Base-by-base conservation (phyloP, 169 alveolate species). In the Eimeria acervulina region DNA sequence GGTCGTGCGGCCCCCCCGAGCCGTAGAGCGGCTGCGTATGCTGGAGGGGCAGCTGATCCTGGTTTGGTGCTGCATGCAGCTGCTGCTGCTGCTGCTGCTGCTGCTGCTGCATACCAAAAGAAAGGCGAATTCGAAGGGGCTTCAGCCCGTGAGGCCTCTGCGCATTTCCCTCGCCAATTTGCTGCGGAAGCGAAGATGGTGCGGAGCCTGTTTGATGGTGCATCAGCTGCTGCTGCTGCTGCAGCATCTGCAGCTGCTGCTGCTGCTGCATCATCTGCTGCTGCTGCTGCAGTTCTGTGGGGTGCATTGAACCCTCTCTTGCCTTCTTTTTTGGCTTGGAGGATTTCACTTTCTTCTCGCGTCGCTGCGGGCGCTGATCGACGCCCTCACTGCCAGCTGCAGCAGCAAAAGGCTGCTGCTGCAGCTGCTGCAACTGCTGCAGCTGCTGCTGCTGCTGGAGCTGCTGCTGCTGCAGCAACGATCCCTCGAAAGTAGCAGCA, bases 351-450 rank as follows among this genome's bases (percentile, higher is more conserved):
- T 72, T 72, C n/a, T 38, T 72, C 4, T 72, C 83, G 44, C 83
- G 83, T 13, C 47, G n/a, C 78, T 28, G 40, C 5, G 40, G 8
- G 4, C 47, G n/a, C 42, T 72, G 47, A n/a, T 42, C 8, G 21
- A 28, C 21, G n/a, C 83, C 83, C 83, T 72, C 83, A 72, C 4
- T 8, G 5, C 28, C n/a, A 63, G 74, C 74, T 8, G 74, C 52
- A 72, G 83, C 47, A 72, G 83, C 83, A 72, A 72, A 72, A 42
- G 40, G 83, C 83, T 72, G 83, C 52, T n/a, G 83, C 26, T n/a
- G 83, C 47, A 6, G 55, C 55, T n/a, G n/a, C n/a, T n/a, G 83
- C 83, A 15, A 42, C 52, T n/a, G 83, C 26, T n/a, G 83, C 47
- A 6, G 55, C 55, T 68, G 74, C 74, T 8, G 74, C 52, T 15